phyloP scores from a whole-genome alignment of 306 rosid genomes.

The Castanea sativa region DNA sequence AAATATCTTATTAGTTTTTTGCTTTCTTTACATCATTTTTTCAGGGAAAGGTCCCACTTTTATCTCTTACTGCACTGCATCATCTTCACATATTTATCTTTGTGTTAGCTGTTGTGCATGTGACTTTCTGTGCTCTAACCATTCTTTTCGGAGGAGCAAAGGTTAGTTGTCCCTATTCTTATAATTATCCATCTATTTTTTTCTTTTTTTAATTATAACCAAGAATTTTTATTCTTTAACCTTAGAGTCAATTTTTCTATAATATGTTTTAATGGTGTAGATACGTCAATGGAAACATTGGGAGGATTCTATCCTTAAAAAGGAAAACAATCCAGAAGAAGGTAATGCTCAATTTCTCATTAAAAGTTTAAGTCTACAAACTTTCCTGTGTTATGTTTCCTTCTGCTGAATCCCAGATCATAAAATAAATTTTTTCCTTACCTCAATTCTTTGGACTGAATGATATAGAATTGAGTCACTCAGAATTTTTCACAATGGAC shows the following conservation, averaged over 20 bases:
- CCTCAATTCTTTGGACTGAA: not conserved
- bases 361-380: too few species aligned
- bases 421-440: not conserved
- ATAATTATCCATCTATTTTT: not conserved
- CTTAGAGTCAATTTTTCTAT: not conserved
- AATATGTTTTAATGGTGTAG: slow-evolving; percentile 9
- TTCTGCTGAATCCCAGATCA: not conserved
- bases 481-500: not conserved
- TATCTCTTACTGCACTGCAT: slow-evolving; percentile 31
- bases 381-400: not conserved
- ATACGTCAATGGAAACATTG: slow-evolving; percentile 36
- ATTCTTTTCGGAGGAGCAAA: slow-evolving; percentile 30
- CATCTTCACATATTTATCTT: slow-evolving; percentile 44
- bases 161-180: not conserved
- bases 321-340: slow-evolving; percentile 24
- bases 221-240: not conserved
- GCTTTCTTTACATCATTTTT: not conserved
- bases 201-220: not conserved
- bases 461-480: not conserved
- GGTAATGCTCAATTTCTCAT: slow-evolving; percentile 2
- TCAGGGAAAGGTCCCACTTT: slow-evolving; percentile 33
- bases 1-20: not conserved
- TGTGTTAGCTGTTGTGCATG: slow-evolving; percentile 38
- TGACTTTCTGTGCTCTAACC: slow-evolving; percentile 33
- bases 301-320: slow-evolving; percentile 31